Evolutionary conservation across 2,329 filamentous ascomycete species (phyloP).

Genomic region (Davidsoniella australis): DNA sequence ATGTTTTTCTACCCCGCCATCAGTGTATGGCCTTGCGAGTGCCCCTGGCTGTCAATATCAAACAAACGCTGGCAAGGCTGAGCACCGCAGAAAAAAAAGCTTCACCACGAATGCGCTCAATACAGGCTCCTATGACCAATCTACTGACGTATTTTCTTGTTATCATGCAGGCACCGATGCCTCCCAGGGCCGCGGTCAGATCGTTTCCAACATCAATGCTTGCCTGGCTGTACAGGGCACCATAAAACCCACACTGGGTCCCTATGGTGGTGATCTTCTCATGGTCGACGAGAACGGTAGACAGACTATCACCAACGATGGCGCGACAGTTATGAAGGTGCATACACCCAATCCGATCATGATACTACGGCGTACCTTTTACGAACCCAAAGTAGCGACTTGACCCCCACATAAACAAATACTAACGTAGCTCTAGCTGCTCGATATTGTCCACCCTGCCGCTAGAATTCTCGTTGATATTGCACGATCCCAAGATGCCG

Average conservation of each 20-base stretch:
- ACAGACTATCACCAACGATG: slow-evolving; percentile 98
- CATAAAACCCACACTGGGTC: slow-evolving; percentile 87
- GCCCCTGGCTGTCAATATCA: slow-evolving; percentile 15
- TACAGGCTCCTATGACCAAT: background rate
- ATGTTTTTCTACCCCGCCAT: slow-evolving; percentile 30
- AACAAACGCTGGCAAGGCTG: no score
- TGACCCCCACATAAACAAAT: no score
- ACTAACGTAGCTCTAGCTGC: slow-evolving; percentile 41
- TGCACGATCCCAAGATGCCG: slow-evolving; percentile 93
- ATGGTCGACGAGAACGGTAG: slow-evolving; percentile 90
- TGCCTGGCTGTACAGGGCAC: slow-evolving; percentile 90
- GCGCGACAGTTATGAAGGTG: slow-evolving; percentile 97
- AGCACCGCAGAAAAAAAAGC: background rate
- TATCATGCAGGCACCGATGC: slow-evolving; percentile 65
- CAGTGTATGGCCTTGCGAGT: slow-evolving; percentile 15
- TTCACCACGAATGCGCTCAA: background rate
- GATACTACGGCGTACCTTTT: no score
- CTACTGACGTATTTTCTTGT: slow-evolving; percentile 1
- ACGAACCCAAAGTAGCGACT: no score
- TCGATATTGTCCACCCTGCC: slow-evolving; percentile 96
- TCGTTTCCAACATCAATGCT: slow-evolving; percentile 96
- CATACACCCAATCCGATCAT: slow-evolving; percentile 14
- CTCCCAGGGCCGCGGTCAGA: slow-evolving; percentile 91
- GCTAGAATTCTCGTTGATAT: slow-evolving; percentile 96
- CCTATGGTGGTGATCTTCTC: slow-evolving; percentile 90